Percentiles rank a stretch among this genome's conserved stretches.
Evolutionary conservation across 2,329 filamentous ascomycete genomes (phyloP).

Genomic region (Arachnomyces sp.): DNA sequence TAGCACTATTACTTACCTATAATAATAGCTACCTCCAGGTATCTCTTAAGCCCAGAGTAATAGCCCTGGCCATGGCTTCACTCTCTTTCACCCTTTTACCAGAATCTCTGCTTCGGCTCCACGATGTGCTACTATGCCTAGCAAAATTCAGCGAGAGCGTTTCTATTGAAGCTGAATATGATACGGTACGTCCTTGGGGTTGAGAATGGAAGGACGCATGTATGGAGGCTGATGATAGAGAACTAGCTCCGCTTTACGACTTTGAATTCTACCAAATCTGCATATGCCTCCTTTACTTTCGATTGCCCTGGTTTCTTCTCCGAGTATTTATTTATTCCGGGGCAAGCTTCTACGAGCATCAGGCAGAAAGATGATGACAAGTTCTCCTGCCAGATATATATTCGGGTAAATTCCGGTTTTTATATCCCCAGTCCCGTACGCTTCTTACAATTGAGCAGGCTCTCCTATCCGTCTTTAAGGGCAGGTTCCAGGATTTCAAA

Average conservation of each 20-base stretch:
- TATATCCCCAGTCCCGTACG: background rate
- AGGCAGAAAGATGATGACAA: conserved; percentile 30
- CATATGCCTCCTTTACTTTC: conserved; percentile 54
- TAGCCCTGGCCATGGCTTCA: conserved; percentile 23
- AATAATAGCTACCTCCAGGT: background rate
- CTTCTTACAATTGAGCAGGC: conserved; percentile 26
- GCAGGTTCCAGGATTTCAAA: conserved; percentile 45
- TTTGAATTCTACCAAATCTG: conserved; percentile 56
- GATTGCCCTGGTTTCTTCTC: conserved; percentile 50
- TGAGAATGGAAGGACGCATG: background rate
- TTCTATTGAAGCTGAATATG: conserved; percentile 53
- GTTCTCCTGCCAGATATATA: conserved; percentile 54
- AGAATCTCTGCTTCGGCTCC: conserved; percentile 48
- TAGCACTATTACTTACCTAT: too few relatives aligned
- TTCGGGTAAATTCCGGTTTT: conserved; percentile 37
- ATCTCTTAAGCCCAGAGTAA: background rate
- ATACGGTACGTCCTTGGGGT: conserved; percentile 38
- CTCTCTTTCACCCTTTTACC: conserved; percentile 50
- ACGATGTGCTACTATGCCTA: conserved; percentile 54
- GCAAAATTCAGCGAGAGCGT: conserved; percentile 58
- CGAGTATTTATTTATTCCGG: conserved; percentile 46
- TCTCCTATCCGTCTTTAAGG: conserved; percentile 57
- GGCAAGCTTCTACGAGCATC: conserved; percentile 12
- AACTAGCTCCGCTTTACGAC: conserved; percentile 52
- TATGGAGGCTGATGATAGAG: conserved; percentile 6